Percentiles rank a stretch among this genome's conserved stretches.
These are phyloP conservation scores for Camellia lanceoleosa DNA, from an alignment of 148 eudicot genomes.

Conservation along the genomic window DNA sequence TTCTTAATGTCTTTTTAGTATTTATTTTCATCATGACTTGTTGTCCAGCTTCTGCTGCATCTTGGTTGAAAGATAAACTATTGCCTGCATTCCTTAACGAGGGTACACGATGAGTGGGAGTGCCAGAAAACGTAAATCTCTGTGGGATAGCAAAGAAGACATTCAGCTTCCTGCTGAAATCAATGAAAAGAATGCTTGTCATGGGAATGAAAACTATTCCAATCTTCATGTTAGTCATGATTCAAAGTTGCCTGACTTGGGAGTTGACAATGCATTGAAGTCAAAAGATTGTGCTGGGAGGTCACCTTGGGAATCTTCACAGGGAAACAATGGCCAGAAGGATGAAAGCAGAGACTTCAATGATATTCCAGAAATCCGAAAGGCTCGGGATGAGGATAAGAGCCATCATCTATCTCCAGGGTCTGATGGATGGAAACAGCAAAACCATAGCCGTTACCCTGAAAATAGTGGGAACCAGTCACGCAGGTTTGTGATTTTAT, in stretches of 20 bases:
- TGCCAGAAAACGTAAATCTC: slow-evolving; percentile 21
- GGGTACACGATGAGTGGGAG: slow-evolving; percentile 19
- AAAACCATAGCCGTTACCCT: slow-evolving; percentile 16
- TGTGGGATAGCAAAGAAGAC: slow-evolving; percentile 26
- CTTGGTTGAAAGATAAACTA: slow-evolving; percentile 6
- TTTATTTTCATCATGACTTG: not conserved
- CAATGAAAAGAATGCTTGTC: slow-evolving; percentile 15
- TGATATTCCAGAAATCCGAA: slow-evolving; percentile 15
- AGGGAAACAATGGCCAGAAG: slow-evolving; percentile 11
- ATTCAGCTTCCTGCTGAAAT: slow-evolving; percentile 16
- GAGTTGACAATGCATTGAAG: slow-evolving; percentile 16
- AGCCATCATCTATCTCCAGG: slow-evolving; percentile 12
- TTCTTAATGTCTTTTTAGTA: not conserved
- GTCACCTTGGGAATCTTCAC: slow-evolving; percentile 14
- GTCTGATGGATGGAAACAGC: slow-evolving; percentile 17
- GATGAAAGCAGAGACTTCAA: slow-evolving; percentile 19
- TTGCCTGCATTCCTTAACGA: not conserved
- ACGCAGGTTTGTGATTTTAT: slow-evolving; percentile 22
- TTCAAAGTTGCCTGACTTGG: slow-evolving; percentile 17
- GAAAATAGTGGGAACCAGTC: slow-evolving; percentile 13
- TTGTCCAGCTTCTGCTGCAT: slow-evolving; percentile 14
- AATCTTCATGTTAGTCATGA: slow-evolving; percentile 14
- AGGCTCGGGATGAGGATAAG: slow-evolving; percentile 15
- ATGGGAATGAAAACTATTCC: slow-evolving; percentile 18
- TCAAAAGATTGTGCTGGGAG: slow-evolving; percentile 13